Conservation (phyloP, 2,329 filamentous ascomycete species). For the Cladosporium austrohemisphaericum region DNA sequence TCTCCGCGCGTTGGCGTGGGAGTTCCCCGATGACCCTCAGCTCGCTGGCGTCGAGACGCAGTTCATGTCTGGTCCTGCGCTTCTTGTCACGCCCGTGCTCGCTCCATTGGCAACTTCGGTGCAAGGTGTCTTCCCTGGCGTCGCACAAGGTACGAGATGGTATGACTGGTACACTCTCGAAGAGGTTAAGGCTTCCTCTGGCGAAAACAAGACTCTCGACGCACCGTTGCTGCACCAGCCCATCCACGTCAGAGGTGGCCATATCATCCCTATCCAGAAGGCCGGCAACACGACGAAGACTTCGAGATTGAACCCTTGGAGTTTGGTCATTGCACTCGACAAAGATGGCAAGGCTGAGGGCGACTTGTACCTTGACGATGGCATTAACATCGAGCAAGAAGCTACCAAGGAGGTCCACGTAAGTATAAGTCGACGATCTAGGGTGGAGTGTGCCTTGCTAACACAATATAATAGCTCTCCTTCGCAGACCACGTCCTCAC, state of each 20-base stretch:
- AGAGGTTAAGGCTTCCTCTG: slow-evolving; percentile 19
- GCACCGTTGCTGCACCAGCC: slow-evolving; percentile 26
- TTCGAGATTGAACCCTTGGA: slow-evolving; percentile 22
- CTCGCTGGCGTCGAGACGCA: slow-evolving; percentile 27
- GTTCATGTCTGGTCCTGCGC: slow-evolving; percentile 27
- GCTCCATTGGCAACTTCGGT: slow-evolving; percentile 23
- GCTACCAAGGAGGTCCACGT: slow-evolving; percentile 25
- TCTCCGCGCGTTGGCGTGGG: slow-evolving; percentile 25
- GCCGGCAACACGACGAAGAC: slow-evolving; percentile 24
- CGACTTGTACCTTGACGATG: slow-evolving; percentile 27
- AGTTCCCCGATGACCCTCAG: slow-evolving; percentile 26
- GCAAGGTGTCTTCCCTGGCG: slow-evolving; percentile 27
- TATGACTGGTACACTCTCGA: slow-evolving; percentile 29
- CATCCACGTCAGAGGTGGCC: slow-evolving; percentile 24
- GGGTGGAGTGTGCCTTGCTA: too few relatives aligned
- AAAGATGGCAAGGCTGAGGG: slow-evolving; percentile 21
- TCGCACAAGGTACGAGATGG: slow-evolving; percentile 24
- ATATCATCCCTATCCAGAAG: slow-evolving; percentile 25
- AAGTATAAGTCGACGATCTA: too few relatives aligned
- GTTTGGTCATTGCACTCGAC: slow-evolving; percentile 26
- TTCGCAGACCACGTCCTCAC: slow-evolving; percentile 23
- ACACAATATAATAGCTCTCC: slow-evolving; percentile 17
- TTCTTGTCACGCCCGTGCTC: slow-evolving; percentile 27
- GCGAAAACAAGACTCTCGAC: slow-evolving; percentile 26
- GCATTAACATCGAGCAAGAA: slow-evolving; percentile 24